These are phyloP conservation scores for Neurospora sp. DNA, from an alignment of 495 filamentous ascomycete species.

Conservation along the genomic window DNA sequence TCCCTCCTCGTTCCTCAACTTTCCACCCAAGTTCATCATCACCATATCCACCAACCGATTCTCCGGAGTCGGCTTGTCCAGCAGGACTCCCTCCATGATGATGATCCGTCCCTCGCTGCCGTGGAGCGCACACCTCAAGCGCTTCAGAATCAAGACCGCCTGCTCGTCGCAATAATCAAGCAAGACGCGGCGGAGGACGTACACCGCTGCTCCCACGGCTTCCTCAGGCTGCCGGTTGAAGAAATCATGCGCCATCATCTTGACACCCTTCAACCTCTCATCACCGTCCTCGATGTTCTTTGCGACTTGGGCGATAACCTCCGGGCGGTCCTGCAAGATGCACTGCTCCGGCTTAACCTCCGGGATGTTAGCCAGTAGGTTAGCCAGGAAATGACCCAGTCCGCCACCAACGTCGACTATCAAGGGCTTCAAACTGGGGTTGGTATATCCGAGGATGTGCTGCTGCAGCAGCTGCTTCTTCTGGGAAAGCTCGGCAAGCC, in stretches of 20 bases:
- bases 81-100: slow-evolving; percentile 19
- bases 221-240: slow-evolving; percentile 33
- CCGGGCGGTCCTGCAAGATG: slow-evolving; percentile 35
- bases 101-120: slow-evolving; percentile 14
- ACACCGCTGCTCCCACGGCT: slow-evolving; percentile 34
- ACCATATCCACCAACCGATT: slow-evolving; percentile 21
- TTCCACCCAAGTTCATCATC: slow-evolving; percentile 24
- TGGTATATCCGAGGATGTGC: not conserved
- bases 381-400: slow-evolving; percentile 34
- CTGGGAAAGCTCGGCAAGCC: not conserved
- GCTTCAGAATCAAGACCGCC: slow-evolving; percentile 27
- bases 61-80: slow-evolving; percentile 9
- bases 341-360: slow-evolving; percentile 19
- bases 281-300: slow-evolving; percentile 1
- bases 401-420: slow-evolving; percentile 44
- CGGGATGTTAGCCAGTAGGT: slow-evolving; percentile 23
- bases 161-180: slow-evolving; percentile 40
- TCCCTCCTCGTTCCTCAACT: slow-evolving; percentile 17
- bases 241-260: slow-evolving; percentile 31
- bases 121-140: slow-evolving; percentile 30
- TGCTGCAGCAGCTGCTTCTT: slow-evolving; percentile 2
- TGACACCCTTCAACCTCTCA: slow-evolving; percentile 15
- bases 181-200: slow-evolving; percentile 40
- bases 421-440: slow-evolving; percentile 1
- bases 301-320: slow-evolving; percentile 26